These are phyloP conservation scores for Phytopythium aichiense DNA, from an alignment of 352 stramenopile species.

Conservation along the genomic window DNA sequence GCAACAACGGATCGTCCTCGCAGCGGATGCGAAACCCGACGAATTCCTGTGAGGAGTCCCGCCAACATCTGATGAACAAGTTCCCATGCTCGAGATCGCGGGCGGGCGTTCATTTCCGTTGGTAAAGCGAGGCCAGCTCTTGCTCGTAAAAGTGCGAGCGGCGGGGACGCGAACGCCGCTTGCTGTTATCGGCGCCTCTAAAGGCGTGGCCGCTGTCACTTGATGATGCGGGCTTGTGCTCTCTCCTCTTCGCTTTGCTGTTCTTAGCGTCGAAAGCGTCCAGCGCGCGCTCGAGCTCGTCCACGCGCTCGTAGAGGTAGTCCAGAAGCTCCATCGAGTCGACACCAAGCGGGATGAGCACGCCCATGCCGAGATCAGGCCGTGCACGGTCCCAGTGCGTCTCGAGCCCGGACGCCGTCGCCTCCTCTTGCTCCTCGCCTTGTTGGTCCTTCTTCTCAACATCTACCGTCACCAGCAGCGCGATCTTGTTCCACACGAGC, in stretches of 20 bases:
- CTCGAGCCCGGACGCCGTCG: conserved; percentile 12
- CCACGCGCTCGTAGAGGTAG: conserved; percentile 54
- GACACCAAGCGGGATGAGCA: conserved; percentile 65
- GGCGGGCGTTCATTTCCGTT: neutral
- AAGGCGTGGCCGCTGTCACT: neutral
- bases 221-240: neutral
- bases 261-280: conserved; percentile 15
- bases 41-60: neutral
- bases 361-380: conserved; percentile 60
- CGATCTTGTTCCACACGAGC: conserved; percentile 83
- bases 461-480: conserved; percentile 60
- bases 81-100: neutral
- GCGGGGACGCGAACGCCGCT: neutral
- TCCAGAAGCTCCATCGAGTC: conserved; percentile 47
- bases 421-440: conserved; percentile 12
- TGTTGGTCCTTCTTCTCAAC: neutral
- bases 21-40: neutral
- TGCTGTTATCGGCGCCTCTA: neutral
- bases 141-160: conserved; percentile 6
- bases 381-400: conserved; percentile 45
- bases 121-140: conserved; percentile 3
- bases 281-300: conserved; percentile 58
- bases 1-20: neutral
- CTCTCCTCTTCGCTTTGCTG: neutral
- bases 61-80: neutral